Evolutionary conservation across 805 yeast species (phyloP), one percentile per base, ranked within the genome.

Genomic region (Zygoascus bituminiphila): DNA sequence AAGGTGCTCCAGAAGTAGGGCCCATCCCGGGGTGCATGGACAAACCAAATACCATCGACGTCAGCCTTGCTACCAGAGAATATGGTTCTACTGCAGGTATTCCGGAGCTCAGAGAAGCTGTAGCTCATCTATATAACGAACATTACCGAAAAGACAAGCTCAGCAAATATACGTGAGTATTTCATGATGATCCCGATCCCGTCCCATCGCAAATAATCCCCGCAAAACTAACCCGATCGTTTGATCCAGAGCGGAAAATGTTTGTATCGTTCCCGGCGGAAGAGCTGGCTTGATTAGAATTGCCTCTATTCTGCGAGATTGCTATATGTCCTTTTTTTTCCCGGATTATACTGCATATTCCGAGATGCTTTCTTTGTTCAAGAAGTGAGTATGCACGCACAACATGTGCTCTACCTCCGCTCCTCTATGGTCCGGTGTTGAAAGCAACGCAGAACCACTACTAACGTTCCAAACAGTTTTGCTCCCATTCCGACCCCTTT

Each of bases 271-370:
- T 1, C 83, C 83, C 7, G 83, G 83, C 31, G 83, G 83, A 1
- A 66, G 83, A 55, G 81, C 82, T 20, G 83, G 82, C 0, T 63
- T 78, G 52, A 78, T 79, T 4, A 71, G 83, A 60, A 78, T 78
- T 52, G 83, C 83, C 15, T 76, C 82, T 14, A 76, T 78, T 50
- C 68, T 78, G 47, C 69, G 74, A 47, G 82, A 78, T 62, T 77
- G 81, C 56, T 78, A 78, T 59, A 62, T 78, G 43, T 74, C 80
- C 22, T 78, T 78, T 61, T 78, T 78, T 60, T 65, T 78, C 52
- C 83, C 83, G 4, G 83, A 78, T 58, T 78, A 78, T 56, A 78
- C 83, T 14, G 83, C 83, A 5, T 78, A 78, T 54, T 81, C 83
- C 19, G 83, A 78, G 58, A 78, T 78, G 83, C 65, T 78, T 57